Conservation (phyloP, 257 asterid species). For the Marsdenia floribunda region DNA sequence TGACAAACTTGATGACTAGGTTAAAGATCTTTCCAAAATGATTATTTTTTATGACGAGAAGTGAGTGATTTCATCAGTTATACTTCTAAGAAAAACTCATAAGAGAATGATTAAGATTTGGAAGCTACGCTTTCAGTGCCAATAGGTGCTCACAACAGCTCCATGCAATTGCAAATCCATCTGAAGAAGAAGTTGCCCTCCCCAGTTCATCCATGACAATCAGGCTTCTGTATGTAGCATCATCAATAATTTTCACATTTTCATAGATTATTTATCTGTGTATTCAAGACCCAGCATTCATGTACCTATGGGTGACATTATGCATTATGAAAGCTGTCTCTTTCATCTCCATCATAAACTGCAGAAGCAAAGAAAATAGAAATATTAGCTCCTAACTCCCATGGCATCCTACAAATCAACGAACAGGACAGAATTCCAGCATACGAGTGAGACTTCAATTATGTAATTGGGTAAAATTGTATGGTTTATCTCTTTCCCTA, state of each 20-base stretch:
- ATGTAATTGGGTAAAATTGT: background rate
- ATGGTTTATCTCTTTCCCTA: background rate
- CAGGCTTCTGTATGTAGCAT: constrained; percentile 62
- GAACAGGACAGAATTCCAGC: background rate
- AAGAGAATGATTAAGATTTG: constrained; percentile 12
- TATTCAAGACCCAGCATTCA: background rate
- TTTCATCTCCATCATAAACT: constrained; percentile 99
- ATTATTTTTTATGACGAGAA: background rate
- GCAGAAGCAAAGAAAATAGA: constrained; percentile 21
- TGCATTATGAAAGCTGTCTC: constrained; percentile 95
- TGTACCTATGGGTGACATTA: constrained; percentile 75
- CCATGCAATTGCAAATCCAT: constrained; percentile 96
- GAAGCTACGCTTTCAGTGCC: constrained; percentile 68
- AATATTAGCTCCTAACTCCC: constrained; percentile 5
- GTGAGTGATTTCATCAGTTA: background rate
- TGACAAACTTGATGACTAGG: background rate
- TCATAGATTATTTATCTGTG: background rate
- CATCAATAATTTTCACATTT: constrained; percentile 14
- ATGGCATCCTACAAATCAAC: background rate
- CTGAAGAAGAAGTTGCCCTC: constrained; percentile 96
- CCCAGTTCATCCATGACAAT: constrained; percentile 97
- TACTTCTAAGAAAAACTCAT: background rate
- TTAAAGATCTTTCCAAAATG: background rate
- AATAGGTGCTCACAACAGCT: constrained; percentile 94
- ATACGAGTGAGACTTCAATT: background rate